These are phyloP conservation scores for Pseudocercospora pini-densiflorae DNA, from an alignment of 2,329 filamentous ascomycete genomes.

Conservation along the genomic window DNA sequence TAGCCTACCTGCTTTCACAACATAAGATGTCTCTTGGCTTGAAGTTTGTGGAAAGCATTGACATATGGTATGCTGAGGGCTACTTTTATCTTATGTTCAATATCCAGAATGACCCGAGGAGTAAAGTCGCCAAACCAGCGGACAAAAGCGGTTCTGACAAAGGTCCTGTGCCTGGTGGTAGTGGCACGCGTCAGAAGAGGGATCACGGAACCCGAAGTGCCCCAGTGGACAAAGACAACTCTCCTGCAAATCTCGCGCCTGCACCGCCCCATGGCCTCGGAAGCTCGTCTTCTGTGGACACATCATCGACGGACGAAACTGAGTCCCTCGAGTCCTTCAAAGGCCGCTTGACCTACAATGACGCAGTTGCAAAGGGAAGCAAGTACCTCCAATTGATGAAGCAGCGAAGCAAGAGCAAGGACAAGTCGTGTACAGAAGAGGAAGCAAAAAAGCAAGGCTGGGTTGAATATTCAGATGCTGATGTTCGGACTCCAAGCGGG, in stretches of 20 bases:
- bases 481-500: neutral
- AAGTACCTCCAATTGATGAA: neutral
- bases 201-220: neutral
- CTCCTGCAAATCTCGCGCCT: neutral
- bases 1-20: slow-evolving; percentile 11
- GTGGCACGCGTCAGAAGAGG: too few relatives aligned
- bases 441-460: neutral
- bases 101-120: neutral
- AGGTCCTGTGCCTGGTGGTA: too few relatives aligned
- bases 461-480: neutral
- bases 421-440: neutral
- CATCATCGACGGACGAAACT: neutral
- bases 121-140: too few relatives aligned
- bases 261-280: neutral
- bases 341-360: neutral
- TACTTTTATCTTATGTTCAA: neutral
- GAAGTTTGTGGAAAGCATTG: slow-evolving; percentile 9
- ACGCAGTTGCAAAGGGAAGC: neutral
- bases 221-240: neutral
- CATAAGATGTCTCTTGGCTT: slow-evolving; percentile 5
- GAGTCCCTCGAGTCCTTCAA: neutral
- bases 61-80: neutral
- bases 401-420: neutral
- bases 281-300: neutral
- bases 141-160: too few relatives aligned